phyloP scores from a whole-genome alignment of 371 early-diverging fungal species.

The Vairimorpha ceranae region DNA sequence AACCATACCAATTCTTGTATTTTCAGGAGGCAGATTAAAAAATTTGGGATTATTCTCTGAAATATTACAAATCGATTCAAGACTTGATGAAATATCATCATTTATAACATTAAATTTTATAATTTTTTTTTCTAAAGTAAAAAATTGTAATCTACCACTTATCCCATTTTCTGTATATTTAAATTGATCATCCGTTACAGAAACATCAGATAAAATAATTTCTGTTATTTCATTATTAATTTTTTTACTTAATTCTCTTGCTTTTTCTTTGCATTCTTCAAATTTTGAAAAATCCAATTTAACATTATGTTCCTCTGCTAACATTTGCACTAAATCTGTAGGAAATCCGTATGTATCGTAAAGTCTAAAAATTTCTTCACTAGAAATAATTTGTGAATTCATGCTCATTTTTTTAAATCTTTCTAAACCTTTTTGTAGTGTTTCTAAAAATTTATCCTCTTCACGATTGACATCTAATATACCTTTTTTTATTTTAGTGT shows the following conservation, averaged over 20 bases:
- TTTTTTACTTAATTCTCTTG: slow-evolving; percentile 69
- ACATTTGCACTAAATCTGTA: slow-evolving; percentile 87
- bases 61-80: not conserved
- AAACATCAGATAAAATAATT: slow-evolving; percentile 6
- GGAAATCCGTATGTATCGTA: slow-evolving; percentile 99
- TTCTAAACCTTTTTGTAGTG: slow-evolving; percentile 88
- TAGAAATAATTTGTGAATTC: slow-evolving; percentile 69
- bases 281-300: slow-evolving; percentile 77
- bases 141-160: slow-evolving; percentile 2
- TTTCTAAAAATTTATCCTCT: slow-evolving; percentile 85
- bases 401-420: slow-evolving; percentile 75
- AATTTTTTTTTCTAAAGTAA: slow-evolving; percentile 23
- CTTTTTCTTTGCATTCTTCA: slow-evolving; percentile 70
- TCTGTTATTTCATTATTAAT: slow-evolving; percentile 27
- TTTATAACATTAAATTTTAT: not conserved
- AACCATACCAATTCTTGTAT: slow-evolving; percentile 65
- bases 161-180: slow-evolving; percentile 68
- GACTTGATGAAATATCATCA: not conserved
- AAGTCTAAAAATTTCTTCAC: slow-evolving; percentile 85
- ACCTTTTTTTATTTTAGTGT: not conserved
- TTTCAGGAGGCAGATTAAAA: not conserved
- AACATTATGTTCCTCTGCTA: slow-evolving; percentile 89
- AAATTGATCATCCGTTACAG: slow-evolving; percentile 73
- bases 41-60: not conserved
- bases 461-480: slow-evolving; percentile 74